Evolutionary conservation across 208 protist genomes (phyloP).

Genomic region (Crithidia fasciculata): DNA sequence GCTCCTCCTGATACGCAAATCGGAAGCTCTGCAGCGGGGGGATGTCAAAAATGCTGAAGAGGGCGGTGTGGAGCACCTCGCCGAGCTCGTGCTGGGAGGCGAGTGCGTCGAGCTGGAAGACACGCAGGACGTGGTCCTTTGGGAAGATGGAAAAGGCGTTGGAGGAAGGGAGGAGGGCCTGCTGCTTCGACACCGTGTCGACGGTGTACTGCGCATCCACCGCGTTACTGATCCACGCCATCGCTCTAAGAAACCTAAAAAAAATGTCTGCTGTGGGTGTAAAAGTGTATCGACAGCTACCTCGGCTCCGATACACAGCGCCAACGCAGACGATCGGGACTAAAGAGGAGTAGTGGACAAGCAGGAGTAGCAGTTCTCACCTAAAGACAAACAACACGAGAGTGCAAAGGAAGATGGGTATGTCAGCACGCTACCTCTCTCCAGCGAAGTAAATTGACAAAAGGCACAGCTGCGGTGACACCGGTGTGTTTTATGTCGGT

Average conservation of each 20-base stretch:
- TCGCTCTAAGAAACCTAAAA: slow-evolving; percentile 9
- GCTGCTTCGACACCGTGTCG: slow-evolving; percentile 84
- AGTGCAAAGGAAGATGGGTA: too few species aligned
- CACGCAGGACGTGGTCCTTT: slow-evolving; percentile 77
- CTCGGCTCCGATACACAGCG: too few species aligned
- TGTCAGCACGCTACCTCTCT: too few species aligned
- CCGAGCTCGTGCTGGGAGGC: slow-evolving; percentile 75
- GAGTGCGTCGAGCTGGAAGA: slow-evolving; percentile 83
- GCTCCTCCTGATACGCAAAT: slow-evolving; percentile 85
- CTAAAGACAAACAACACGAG: too few species aligned
- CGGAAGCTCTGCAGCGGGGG: slow-evolving; percentile 63
- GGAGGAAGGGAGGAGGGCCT: slow-evolving; percentile 64
- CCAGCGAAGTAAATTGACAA: too few species aligned
- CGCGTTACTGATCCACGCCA: slow-evolving; percentile 75
- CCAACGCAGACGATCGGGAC: too few species aligned
- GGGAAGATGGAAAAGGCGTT: slow-evolving; percentile 76
- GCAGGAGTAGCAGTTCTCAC: too few species aligned
- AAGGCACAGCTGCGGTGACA: too few species aligned
- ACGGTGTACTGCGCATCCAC: slow-evolving; percentile 71
- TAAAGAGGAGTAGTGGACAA: too few species aligned
- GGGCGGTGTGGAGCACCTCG: slow-evolving; percentile 70
- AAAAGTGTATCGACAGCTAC: too few species aligned
- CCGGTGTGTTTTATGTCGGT: too few species aligned
- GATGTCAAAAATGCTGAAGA: slow-evolving; percentile 78
- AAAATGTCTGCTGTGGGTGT: too few species aligned